A percentile compares a stretch with the other conserved stretches of the same genome.
Evolutionary conservation across 2,329 filamentous ascomycete genomes (phyloP).

Genomic region (Fusarium irregulare): DNA sequence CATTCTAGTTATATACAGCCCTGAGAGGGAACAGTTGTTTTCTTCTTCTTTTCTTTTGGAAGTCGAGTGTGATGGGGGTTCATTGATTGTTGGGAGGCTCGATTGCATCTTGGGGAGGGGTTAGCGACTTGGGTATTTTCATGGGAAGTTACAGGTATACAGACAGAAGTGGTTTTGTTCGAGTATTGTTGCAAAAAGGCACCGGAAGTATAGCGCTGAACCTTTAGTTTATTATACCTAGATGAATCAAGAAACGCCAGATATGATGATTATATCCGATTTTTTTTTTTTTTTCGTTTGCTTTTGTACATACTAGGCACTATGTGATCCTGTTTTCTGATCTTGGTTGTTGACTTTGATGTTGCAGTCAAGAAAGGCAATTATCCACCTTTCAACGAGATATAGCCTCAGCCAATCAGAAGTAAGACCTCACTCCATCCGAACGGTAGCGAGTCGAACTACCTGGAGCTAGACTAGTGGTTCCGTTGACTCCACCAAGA

Average conservation of each 20-base stretch:
- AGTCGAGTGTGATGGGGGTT: neutral
- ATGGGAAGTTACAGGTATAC: constrained; percentile 9
- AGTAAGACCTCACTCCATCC: neutral
- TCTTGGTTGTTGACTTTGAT: neutral
- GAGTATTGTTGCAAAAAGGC: constrained; percentile 13
- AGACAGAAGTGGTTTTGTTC: constrained; percentile 18
- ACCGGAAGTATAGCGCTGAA: constrained; percentile 13
- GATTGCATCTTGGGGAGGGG: constrained; percentile 15
- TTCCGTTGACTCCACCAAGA: neutral
- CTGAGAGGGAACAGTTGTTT: neutral
- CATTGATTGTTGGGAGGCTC: constrained; percentile 2
- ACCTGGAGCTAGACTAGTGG: neutral
- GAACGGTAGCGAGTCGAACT: neutral
- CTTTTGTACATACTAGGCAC: neutral
- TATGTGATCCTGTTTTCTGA: neutral
- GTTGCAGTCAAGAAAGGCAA: neutral
- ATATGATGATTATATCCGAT: neutral
- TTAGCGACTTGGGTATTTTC: constrained; percentile 30
- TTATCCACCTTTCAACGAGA: neutral
- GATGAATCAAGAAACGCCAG: constrained; percentile 12
- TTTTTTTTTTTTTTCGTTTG: neutral
- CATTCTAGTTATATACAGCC: constrained; percentile 14
- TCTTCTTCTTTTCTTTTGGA: neutral
- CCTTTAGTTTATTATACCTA: constrained; percentile 22
- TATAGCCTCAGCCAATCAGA: neutral